Base-by-base conservation (phyloP, 2,329 filamentous ascomycete genomes). In the Penicillium sp. region DNA sequence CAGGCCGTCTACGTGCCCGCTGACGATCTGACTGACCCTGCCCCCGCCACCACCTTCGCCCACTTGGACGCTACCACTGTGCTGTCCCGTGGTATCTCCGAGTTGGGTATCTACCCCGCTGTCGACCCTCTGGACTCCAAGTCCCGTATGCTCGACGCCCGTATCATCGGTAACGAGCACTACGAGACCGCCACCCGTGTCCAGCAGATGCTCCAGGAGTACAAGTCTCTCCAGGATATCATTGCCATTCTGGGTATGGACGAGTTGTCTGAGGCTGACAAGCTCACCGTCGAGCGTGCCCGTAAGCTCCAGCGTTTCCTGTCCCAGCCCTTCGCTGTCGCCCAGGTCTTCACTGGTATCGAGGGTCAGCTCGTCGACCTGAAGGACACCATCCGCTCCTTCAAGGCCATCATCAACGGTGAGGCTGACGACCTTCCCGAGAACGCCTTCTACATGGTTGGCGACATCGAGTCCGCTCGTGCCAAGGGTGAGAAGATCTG, bases 241-340 rank as follows among this genome's bases (percentile, higher is more conserved):
- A 96, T 96, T 81, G 93, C 93, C 77, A 98, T 98, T 89, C 78
- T 97, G 73, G 91, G 91, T 86, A 97, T 98, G 93, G 93, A 98
- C 77, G 93, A 98, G 75, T 79, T 98, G 77, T 97, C 93, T 59
- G 93, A 97, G 82, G 87, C 87, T 67, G 93, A 98, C 77, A 96
- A 98, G 86, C 85, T 98, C 69, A 97, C 93, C 66, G 93, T 98
- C 82, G 93, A 98, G 86, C 93, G 93, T 85, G 93, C 93, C 76
- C 91, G 93, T 81, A 97, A 97, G 84, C 86, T 98, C 73, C 93
- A 98, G 83, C 87, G 90, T 86, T 98, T 98, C 89, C 81, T 98
- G 81, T 88, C 83, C 76, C 93, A 98, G 82, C 93, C 93, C 72
- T 98, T 98, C 84, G 93, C 93, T 65, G 93, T 85, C 67, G 82